These are phyloP conservation scores for Aspergillus coremiiformis DNA, from an alignment of 495 filamentous ascomycete genomes.

Conservation along the genomic window DNA sequence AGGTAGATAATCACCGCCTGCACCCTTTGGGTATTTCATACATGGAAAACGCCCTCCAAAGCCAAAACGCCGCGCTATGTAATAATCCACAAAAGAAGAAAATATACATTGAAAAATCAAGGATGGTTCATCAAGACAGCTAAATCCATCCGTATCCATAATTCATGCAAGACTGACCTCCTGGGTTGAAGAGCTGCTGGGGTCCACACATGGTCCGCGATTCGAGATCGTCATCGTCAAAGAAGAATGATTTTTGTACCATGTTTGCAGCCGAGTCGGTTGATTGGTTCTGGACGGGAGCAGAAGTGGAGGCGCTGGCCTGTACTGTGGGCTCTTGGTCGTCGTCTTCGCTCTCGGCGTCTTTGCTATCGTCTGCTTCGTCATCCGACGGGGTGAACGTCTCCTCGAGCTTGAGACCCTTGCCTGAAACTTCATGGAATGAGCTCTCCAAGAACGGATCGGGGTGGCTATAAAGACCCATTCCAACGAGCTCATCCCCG, in stretches of 20 bases:
- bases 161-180: slow-evolving; percentile 30
- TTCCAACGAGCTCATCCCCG: slow-evolving; percentile 68
- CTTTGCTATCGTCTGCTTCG: slow-evolving; percentile 38
- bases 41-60: slow-evolving; percentile 16
- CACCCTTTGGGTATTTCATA: slow-evolving; percentile 29
- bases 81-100: slow-evolving; percentile 15
- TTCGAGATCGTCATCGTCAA: slow-evolving; percentile 34
- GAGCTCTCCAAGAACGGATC: slow-evolving; percentile 44
- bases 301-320: not conserved
- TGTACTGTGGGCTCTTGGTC: slow-evolving; percentile 19
- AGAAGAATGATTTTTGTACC: slow-evolving; percentile 42
- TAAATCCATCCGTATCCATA: slow-evolving; percentile 41
- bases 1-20: slow-evolving; percentile 8
- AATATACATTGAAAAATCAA: slow-evolving; percentile 2
- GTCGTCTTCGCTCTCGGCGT: slow-evolving; percentile 39
- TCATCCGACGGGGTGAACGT: slow-evolving; percentile 64
- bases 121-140: not conserved
- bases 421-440: slow-evolving; percentile 45
- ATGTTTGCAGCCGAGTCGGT: slow-evolving; percentile 29
- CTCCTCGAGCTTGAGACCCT: slow-evolving; percentile 77
- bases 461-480: slow-evolving; percentile 74
- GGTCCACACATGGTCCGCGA: slow-evolving; percentile 23
- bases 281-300: slow-evolving; percentile 11
- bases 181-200: slow-evolving; percentile 25
- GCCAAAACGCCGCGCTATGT: slow-evolving; percentile 36